These are phyloP conservation scores for Globisporangium recalcitrans DNA, from an alignment of 352 stramenopile species.

Conservation along the genomic window DNA sequence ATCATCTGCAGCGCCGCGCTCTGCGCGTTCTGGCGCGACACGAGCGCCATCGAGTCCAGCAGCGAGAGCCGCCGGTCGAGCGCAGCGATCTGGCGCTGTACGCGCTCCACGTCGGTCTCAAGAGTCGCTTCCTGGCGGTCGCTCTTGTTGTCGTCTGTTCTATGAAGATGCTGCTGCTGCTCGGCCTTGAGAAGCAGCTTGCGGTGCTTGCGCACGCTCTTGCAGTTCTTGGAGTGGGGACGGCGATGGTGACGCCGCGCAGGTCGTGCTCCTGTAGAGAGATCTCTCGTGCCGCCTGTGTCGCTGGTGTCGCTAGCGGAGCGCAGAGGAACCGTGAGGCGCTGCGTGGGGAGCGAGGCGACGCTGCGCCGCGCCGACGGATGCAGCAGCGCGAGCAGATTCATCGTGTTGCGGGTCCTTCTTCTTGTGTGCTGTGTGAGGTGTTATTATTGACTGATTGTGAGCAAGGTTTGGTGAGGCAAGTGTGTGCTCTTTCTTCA, in stretches of 20 bases:
- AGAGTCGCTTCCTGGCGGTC: constrained; percentile 1
- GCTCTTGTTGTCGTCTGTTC: neutral
- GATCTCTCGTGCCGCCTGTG: neutral
- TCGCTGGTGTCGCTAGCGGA: neutral
- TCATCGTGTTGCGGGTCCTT: neutral
- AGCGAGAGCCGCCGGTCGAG: constrained; percentile 21
- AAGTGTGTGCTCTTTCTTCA: too few species aligned
- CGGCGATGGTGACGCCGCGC: neutral
- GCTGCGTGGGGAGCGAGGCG: neutral
- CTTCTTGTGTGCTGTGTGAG: too few species aligned
- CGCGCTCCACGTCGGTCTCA: constrained; percentile 11
- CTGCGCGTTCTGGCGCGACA: constrained; percentile 25
- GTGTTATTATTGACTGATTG: too few species aligned
- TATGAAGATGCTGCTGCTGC: constrained; percentile 7
- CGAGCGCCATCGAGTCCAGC: constrained; percentile 22
- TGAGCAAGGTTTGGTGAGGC: too few species aligned
- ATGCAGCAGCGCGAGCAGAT: constrained; percentile 5
- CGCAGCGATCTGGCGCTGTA: constrained; percentile 15
- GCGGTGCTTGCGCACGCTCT: constrained; percentile 12
- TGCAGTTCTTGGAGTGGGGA: constrained; percentile 22
- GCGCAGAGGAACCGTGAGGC: neutral
- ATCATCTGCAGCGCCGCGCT: constrained; percentile 24
- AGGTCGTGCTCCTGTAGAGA: neutral
- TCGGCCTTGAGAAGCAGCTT: neutral
- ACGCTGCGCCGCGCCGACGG: constrained; percentile 8